Evolutionary conservation across 108 stramenopile genomes (phyloP).

Genomic region (Pseudonitzschia delicatissima): DNA sequence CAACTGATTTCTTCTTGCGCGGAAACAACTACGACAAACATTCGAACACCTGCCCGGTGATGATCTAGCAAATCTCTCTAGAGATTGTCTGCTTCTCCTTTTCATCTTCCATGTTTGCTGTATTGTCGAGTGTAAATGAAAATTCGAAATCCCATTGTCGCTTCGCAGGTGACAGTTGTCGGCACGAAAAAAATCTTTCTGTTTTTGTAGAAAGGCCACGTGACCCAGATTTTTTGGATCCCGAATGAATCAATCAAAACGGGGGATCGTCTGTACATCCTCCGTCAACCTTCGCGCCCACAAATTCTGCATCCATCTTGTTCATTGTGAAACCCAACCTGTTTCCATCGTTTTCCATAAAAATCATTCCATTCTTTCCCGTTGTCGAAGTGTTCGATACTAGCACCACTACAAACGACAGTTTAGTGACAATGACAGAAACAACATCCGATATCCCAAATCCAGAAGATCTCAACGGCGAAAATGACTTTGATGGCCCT

Average conservation of each 20-base stretch:
- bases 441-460: background rate
- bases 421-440: background rate
- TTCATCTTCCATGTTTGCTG: background rate
- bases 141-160: background rate
- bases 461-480: background rate
- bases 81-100: background rate
- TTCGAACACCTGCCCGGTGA: too few species aligned
- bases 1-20: too few species aligned
- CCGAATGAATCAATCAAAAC: background rate
- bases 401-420: background rate
- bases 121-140: background rate
- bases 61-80: too few species aligned
- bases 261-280: background rate
- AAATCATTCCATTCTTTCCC: background rate
- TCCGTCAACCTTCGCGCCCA: background rate
- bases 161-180: background rate
- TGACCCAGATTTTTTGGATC: background rate
- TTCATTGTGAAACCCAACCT: background rate
- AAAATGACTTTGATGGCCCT: conserved; percentile 5
- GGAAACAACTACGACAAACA: too few species aligned
- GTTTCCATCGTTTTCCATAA: background rate
- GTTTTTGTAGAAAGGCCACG: background rate
- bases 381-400: background rate
- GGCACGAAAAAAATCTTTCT: background rate
- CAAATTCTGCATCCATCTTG: background rate